A percentile compares a stretch with the other conserved stretches of the same genome.
Conservation (phyloP, 2,329 filamentous ascomycete species). For the Colletotrichum brevisporum region DNA sequence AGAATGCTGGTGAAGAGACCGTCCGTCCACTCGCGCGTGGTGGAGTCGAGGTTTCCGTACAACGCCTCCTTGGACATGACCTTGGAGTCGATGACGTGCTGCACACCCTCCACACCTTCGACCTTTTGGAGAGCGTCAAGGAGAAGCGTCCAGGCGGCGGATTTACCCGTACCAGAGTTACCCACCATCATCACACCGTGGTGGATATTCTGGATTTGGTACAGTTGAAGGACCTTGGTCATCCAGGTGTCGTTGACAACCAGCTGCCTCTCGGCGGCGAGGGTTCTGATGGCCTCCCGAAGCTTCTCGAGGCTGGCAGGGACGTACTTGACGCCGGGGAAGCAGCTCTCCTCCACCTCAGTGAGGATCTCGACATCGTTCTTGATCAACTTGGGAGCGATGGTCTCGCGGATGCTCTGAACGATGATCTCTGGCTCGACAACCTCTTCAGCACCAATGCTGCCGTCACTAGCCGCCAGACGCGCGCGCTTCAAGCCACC, state of each 20-base stretch:
- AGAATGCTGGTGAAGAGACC: slow-evolving; percentile 98
- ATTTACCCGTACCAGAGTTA: slow-evolving; percentile 97
- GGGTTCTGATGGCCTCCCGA: slow-evolving; percentile 83
- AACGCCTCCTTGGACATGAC: slow-evolving; percentile 99
- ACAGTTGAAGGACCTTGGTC: slow-evolving; percentile 95
- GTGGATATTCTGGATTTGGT: slow-evolving; percentile 97
- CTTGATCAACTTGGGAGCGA: slow-evolving; percentile 96
- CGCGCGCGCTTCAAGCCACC: slow-evolving; percentile 93
- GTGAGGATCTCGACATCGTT: slow-evolving; percentile 92
- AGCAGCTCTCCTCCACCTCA: slow-evolving; percentile 85
- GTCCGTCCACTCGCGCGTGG: slow-evolving; percentile 98
- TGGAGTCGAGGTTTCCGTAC: slow-evolving; percentile 95
- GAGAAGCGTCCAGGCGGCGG: slow-evolving; percentile 92
- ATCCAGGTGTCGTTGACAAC: slow-evolving; percentile 97
- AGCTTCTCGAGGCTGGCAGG: slow-evolving; percentile 88
- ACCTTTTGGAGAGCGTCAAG: slow-evolving; percentile 92
- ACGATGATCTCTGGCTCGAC: slow-evolving; percentile 98
- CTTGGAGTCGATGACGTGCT: slow-evolving; percentile 98
- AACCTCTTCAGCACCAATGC: slow-evolving; percentile 75
- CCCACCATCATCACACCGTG: slow-evolving; percentile 99
- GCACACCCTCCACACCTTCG: slow-evolving; percentile 93
- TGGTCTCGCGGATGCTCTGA: slow-evolving; percentile 97
- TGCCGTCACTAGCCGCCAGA: slow-evolving; percentile 69
- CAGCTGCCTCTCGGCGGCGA: slow-evolving; percentile 87
- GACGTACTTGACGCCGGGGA: slow-evolving; percentile 93